These are phyloP conservation scores for Boletus sp. DNA, from an alignment of 768 basidiomycete genomes.

Conservation along the genomic window DNA sequence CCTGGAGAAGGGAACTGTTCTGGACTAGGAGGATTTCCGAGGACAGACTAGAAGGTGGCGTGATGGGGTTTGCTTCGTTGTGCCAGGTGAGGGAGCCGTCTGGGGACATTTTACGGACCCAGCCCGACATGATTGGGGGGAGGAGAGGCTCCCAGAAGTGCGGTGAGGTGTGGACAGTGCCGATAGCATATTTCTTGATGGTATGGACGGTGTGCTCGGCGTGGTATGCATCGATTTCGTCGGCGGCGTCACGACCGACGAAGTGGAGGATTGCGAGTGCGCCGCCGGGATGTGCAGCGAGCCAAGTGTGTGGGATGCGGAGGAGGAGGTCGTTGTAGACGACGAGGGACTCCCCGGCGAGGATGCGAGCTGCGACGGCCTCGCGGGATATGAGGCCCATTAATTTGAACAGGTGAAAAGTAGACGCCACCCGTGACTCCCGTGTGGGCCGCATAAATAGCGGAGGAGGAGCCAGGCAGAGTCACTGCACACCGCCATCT, in stretches of 20 bases:
- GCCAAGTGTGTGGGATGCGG: constrained; percentile 70
- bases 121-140: constrained; percentile 84
- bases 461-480: background rate
- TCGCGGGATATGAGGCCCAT: constrained; percentile 44
- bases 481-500: constrained; percentile 3
- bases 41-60: constrained; percentile 32
- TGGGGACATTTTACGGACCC: constrained; percentile 57
- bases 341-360: constrained; percentile 72
- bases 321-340: constrained; percentile 65
- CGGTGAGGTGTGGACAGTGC: constrained; percentile 54
- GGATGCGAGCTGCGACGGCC: constrained; percentile 64
- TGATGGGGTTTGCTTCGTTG: constrained; percentile 53
- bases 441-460: constrained; percentile 27
- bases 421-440: background rate
- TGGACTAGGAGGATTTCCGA: constrained; percentile 65
- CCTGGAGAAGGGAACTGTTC: constrained; percentile 29
- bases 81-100: constrained; percentile 52
- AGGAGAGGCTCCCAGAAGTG: constrained; percentile 70
- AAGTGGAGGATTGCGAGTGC: constrained; percentile 88
- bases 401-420: background rate
- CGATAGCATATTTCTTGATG: constrained; percentile 56
- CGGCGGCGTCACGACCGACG: constrained; percentile 89
- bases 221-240: constrained; percentile 95
- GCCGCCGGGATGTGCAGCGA: constrained; percentile 88
- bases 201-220: constrained; percentile 36